These are phyloP conservation scores for Populus trichocarpa DNA, from an alignment of 441 rosid genomes.

Conservation along the genomic window DNA sequence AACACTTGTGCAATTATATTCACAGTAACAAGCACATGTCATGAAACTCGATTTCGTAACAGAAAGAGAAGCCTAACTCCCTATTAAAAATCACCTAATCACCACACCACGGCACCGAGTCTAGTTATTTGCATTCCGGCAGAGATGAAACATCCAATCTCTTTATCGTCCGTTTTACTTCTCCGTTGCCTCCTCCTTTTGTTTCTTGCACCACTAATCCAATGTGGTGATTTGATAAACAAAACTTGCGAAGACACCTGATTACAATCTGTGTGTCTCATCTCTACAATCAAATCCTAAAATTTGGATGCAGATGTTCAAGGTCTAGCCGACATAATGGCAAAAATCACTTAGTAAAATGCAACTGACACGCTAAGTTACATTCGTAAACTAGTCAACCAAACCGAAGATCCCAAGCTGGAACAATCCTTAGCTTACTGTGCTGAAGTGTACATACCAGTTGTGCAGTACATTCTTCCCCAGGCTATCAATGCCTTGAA, in stretches of 20 bases:
- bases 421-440: slow-evolving; percentile 62
- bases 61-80: background rate
- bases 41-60: background rate
- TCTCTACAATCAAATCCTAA: slow-evolving; percentile 33
- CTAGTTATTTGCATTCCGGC: background rate
- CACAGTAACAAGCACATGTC: background rate
- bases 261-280: slow-evolving; percentile 49
- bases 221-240: slow-evolving; percentile 38
- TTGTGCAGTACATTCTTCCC: slow-evolving; percentile 66
- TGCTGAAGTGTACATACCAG: slow-evolving; percentile 66
- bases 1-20: background rate
- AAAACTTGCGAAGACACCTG: slow-evolving; percentile 62
- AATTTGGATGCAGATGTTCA: slow-evolving; percentile 30
- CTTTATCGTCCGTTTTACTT: slow-evolving; percentile 8
- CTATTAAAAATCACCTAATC: background rate
- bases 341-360: slow-evolving; percentile 40
- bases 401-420: slow-evolving; percentile 36
- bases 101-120: background rate
- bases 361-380: slow-evolving; percentile 48
- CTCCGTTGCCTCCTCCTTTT: slow-evolving; percentile 6
- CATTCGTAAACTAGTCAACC: slow-evolving; percentile 39
- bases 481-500: slow-evolving; percentile 66
- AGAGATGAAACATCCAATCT: slow-evolving; percentile 20
- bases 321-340: slow-evolving; percentile 46
- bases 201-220: slow-evolving; percentile 9